A percentile compares a stretch with the other conserved stretches of the same genome.
phyloP scores from a whole-genome alignment of 495 filamentous ascomycete species.

The Parmelia sp. region DNA sequence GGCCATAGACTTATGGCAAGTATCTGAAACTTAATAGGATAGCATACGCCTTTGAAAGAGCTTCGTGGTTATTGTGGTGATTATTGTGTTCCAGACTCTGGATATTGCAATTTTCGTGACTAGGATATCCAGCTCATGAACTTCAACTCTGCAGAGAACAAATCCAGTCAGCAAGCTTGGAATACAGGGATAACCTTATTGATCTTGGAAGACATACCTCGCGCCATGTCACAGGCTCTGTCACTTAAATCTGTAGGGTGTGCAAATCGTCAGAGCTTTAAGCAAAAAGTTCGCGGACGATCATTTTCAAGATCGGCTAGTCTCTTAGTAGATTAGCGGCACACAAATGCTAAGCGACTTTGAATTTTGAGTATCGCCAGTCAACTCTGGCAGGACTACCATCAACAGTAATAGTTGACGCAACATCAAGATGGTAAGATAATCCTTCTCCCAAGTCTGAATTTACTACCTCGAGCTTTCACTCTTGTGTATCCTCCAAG shows the following conservation, averaged over 20 bases:
- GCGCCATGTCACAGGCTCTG: neutral
- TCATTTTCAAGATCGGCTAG: slow-evolving; percentile 14
- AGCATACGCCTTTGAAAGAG: neutral
- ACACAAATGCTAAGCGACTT: slow-evolving; percentile 25
- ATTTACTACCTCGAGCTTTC: neutral
- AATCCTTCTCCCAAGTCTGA: neutral
- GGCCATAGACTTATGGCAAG: slow-evolving; percentile 17
- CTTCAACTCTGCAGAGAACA: neutral
- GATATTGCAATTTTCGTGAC: slow-evolving; percentile 2
- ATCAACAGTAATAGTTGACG: slow-evolving; percentile 11
- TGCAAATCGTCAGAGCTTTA: neutral
- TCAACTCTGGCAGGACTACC: slow-evolving; percentile 4
- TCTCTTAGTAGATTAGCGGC: slow-evolving; percentile 16
- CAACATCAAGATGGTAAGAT: slow-evolving; percentile 49
- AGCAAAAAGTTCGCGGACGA: slow-evolving; percentile 17
- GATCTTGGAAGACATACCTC: neutral
- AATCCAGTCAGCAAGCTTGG: neutral
- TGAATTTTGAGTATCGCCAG: slow-evolving; percentile 16
- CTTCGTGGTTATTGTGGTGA: neutral
- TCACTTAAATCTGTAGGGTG: neutral
- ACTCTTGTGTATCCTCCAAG: neutral
- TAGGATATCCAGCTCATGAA: slow-evolving; percentile 2
- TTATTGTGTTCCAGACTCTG: neutral
- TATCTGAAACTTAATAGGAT: neutral
- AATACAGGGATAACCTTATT: too few species aligned